Base-by-base conservation (phyloP, 2,329 filamentous ascomycete genomes). In the Sarocladium brachiariae region DNA sequence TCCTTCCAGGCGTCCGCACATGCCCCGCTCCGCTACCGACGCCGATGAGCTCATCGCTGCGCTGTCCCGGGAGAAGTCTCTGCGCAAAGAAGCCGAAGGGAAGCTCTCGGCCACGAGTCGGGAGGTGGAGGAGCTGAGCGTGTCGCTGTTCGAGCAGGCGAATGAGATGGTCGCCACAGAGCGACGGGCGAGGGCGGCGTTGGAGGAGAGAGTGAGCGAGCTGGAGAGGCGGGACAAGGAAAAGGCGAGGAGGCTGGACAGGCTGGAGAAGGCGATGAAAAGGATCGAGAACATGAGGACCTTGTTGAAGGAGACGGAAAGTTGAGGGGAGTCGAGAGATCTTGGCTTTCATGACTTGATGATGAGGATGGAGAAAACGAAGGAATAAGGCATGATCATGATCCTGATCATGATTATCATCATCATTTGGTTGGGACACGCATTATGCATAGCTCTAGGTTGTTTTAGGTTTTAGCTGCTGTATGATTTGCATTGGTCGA, bases 111-210 rank as follows among this genome's bases (percentile, higher is more conserved):
- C 81, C 47, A 85, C 87, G 48, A 83, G 80, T 60, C 75, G 72
- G 11, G 88, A 93, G 70, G 77, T 92, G 18, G 88, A 92, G 67
- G 88, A 93, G 68, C 71, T 93, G 56, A 87, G 80, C 60, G 84
- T 80, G 18, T 78, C 77, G 48, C 70, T 93, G 50, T 93, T 93
- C 64, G 83, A 87, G 69, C 84, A 91, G 70, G 88, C 88, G 49
- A 93, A 93, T 64, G 83, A 90, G 68, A 93, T 93, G 88, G 88
- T 93, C 18, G 87, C 88, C 2, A 74, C 77, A 16, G 88, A 93
- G 72, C 73, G 88, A 38, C 77, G 81, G 51, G 85, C 84, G 30
- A 72, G 86, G 52, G 86, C 85, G 5, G 79, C 76, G 60, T 73
- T 93, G 21, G 86, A 90, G 68, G 81, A 86, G 63, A 71, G 86